Conservation (phyloP, 768 basidiomycete genomes). For the Leccinum boreale region DNA sequence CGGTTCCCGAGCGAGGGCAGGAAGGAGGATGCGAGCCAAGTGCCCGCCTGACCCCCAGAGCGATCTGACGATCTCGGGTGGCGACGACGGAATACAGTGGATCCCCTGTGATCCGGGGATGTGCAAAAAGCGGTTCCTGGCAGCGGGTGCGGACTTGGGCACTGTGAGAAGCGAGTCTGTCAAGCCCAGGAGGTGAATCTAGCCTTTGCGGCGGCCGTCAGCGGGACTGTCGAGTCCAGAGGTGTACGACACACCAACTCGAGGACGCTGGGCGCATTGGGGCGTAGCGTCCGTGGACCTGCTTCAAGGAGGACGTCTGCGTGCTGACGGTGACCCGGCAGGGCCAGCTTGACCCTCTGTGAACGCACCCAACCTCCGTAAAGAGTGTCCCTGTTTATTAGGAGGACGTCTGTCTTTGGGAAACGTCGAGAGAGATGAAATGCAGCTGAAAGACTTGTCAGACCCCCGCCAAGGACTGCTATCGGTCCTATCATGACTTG, state of each 20-base stretch:
- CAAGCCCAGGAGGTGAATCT: constrained; percentile 79
- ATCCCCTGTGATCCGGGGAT: constrained; percentile 53
- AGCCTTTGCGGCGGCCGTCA: constrained; percentile 18
- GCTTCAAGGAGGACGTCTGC: constrained; percentile 67
- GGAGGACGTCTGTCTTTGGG: constrained; percentile 52
- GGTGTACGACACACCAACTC: constrained; percentile 59
- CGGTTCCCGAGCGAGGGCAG: constrained; percentile 56
- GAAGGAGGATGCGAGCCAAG: constrained; percentile 45
- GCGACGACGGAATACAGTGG: constrained; percentile 43
- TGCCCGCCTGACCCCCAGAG: constrained; percentile 30
- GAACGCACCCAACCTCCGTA: constrained; percentile 88
- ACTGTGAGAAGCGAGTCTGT: constrained; percentile 61
- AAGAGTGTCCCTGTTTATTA: constrained; percentile 63
- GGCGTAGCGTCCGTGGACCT: constrained; percentile 85
- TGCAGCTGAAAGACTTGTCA: constrained; percentile 79
- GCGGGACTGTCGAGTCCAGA: constrained; percentile 3
- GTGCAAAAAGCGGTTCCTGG: constrained; percentile 72
- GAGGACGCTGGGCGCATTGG: constrained; percentile 67
- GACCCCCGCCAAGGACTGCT: constrained; percentile 74
- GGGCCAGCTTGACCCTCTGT: constrained; percentile 45
- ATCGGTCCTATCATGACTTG: constrained; percentile 36
- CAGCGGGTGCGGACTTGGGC: constrained; percentile 64
- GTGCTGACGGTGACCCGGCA: constrained; percentile 19
- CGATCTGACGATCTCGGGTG: constrained; percentile 36
- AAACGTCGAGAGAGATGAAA: constrained; percentile 72